Percentiles rank a stretch among this genome's conserved stretches.
These are phyloP conservation scores for Gentiana macrophylla DNA, from an alignment of 257 asterid genomes.

Conservation along the genomic window DNA sequence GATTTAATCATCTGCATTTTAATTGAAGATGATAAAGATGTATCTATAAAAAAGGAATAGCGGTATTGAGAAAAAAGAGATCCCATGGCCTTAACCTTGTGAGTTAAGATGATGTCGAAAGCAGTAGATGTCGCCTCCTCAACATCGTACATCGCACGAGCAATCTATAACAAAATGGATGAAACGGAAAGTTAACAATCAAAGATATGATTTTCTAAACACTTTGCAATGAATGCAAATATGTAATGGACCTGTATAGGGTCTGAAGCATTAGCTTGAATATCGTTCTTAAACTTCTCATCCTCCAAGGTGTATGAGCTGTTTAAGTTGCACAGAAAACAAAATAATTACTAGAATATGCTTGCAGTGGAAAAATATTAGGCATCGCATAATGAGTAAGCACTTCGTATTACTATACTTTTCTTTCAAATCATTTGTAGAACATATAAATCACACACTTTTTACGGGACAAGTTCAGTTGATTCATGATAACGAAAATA, in stretches of 20 bases:
- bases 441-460: no score
- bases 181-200: not conserved
- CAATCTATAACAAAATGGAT: conserved; percentile 45
- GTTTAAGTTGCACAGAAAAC: conserved; percentile 12
- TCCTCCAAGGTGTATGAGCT: conserved; percentile 79
- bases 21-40: not conserved
- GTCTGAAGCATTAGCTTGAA: conserved; percentile 51
- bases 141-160: conserved; percentile 75
- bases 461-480: no score
- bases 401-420: no score
- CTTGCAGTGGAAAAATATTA: no score
- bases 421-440: no score
- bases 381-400: no score
- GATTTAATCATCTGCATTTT: conserved; percentile 68
- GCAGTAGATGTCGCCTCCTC: conserved; percentile 92
- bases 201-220: no score
- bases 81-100: conserved; percentile 40
- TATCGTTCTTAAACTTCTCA: conserved; percentile 60
- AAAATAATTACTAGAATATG: not conserved
- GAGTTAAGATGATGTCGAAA: conserved; percentile 56
- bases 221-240: conserved; percentile 7
- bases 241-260: conserved; percentile 52
- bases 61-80: not conserved
- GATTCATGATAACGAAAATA: no score
- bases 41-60: not conserved